Conservation (phyloP, 1,284 basidiomycete genomes). For the Fomitopsis palustris region DNA sequence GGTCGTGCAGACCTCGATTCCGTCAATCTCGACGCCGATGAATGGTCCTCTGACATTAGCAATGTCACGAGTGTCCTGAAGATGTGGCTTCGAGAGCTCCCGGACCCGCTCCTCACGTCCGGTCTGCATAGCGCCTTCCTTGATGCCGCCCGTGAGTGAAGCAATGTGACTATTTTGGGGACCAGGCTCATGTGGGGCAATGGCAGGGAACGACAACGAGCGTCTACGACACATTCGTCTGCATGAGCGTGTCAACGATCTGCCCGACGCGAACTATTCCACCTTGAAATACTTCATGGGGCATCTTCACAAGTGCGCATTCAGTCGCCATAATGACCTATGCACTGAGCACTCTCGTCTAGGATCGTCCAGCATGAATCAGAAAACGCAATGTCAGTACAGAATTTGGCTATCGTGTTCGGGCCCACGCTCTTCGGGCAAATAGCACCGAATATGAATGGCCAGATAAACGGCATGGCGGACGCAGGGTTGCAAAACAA, state of each 20-base stretch:
- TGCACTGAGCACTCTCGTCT: not conserved
- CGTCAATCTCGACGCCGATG: conserved; percentile 82
- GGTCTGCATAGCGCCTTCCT: conserved; percentile 89
- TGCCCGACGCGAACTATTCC: conserved; percentile 97
- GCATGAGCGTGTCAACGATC: conserved; percentile 95
- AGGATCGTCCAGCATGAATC: conserved; percentile 75
- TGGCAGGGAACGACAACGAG: conserved; percentile 87
- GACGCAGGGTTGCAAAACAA: conserved; percentile 68
- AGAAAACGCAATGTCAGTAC: conserved; percentile 90
- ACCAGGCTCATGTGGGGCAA: not conserved
- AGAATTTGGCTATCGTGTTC: conserved; percentile 96
- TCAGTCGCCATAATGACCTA: not conserved
- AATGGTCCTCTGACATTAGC: conserved; percentile 94
- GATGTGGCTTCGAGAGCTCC: conserved; percentile 94
- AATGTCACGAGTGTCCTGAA: conserved; percentile 93
- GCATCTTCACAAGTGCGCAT: conserved; percentile 77
- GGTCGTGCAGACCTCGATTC: conserved; percentile 69
- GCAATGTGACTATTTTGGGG: not conserved
- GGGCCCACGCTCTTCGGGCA: conserved; percentile 90
- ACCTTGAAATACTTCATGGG: conserved; percentile 96
- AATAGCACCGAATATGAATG: conserved; percentile 27
- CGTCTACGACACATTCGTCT: conserved; percentile 90
- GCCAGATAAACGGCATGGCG: conserved; percentile 41
- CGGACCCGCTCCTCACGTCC: conserved; percentile 89
- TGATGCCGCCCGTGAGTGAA: conserved; percentile 85